These are phyloP conservation scores for Hyaloscypha hepaticicola DNA, from an alignment of 495 filamentous ascomycete species.

Conservation along the genomic window DNA sequence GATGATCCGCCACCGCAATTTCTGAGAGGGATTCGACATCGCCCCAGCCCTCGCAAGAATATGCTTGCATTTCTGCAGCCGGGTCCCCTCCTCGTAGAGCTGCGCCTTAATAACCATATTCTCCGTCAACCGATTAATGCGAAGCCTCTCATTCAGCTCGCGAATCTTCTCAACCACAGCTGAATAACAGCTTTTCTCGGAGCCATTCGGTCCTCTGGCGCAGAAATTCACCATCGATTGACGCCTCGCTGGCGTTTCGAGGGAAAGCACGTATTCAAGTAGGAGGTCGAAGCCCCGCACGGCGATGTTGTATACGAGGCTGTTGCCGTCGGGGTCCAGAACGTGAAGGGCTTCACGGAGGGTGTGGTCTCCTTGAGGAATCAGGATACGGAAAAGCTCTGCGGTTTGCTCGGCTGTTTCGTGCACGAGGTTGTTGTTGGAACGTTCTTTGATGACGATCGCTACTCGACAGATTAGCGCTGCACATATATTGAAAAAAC, in stretches of 20 bases:
- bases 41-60: background rate
- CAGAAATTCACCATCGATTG: conserved; percentile 26
- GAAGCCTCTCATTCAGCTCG: background rate
- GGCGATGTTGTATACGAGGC: conserved; percentile 25
- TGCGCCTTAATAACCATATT: background rate
- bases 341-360: conserved; percentile 24
- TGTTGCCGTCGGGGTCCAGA: conserved; percentile 26
- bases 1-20: background rate
- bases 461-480: background rate
- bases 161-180: background rate
- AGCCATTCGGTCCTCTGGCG: background rate
- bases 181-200: background rate
- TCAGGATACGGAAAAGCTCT: conserved; percentile 23
- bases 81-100: background rate
- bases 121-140: background rate
- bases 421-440: conserved; percentile 12
- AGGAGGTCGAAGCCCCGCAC: conserved; percentile 21
- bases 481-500: background rate
- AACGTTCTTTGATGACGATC: conserved; percentile 17
- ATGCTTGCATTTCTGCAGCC: conserved; percentile 2
- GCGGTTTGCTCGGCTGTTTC: conserved; percentile 24
- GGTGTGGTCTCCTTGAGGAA: conserved; percentile 13
- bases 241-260: conserved; percentile 14
- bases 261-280: conserved; percentile 21
- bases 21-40: background rate